Conservation (phyloP, 2,329 filamentous ascomycete genomes). For the Coniella lustricola region DNA sequence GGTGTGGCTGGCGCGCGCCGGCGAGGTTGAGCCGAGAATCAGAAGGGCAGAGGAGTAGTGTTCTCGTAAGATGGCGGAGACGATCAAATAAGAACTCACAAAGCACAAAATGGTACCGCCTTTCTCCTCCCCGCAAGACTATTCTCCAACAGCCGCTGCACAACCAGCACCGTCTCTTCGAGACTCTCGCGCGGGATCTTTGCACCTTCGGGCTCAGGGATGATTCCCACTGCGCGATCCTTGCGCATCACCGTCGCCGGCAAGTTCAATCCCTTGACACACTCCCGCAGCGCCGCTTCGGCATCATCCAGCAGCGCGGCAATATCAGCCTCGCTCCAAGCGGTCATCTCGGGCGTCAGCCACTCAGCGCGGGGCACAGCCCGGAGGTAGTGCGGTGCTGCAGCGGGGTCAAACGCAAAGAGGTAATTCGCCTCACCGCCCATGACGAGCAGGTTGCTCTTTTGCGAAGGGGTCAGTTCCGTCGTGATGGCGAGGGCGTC, state of each 20-base stretch:
- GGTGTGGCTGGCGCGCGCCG: too few relatives aligned
- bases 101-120: slow-evolving; percentile 83
- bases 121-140: slow-evolving; percentile 54
- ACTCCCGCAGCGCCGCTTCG: slow-evolving; percentile 75
- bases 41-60: too few relatives aligned
- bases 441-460: slow-evolving; percentile 80
- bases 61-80: too few relatives aligned
- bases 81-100: slow-evolving; percentile 33
- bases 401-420: slow-evolving; percentile 63
- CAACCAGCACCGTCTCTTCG: slow-evolving; percentile 91
- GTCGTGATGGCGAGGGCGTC: slow-evolving; percentile 62
- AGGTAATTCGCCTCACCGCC: slow-evolving; percentile 95
- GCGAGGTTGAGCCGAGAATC: too few relatives aligned
- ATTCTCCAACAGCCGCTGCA: slow-evolving; percentile 86
- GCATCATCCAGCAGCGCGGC: slow-evolving; percentile 78
- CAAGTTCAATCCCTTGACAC: slow-evolving; percentile 70
- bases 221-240: slow-evolving; percentile 75
- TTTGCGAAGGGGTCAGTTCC: slow-evolving; percentile 56
- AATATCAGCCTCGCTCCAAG: slow-evolving; percentile 73
- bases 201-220: slow-evolving; percentile 54
- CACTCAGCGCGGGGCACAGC: slow-evolving; percentile 61
- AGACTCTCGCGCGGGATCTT: slow-evolving; percentile 81
- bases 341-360: slow-evolving; percentile 71
- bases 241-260: slow-evolving; percentile 79
- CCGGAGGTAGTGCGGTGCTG: slow-evolving; percentile 57